Evolutionary conservation across 2,329 filamentous ascomycete species (phyloP).

Genomic region (Fusarium sororula): DNA sequence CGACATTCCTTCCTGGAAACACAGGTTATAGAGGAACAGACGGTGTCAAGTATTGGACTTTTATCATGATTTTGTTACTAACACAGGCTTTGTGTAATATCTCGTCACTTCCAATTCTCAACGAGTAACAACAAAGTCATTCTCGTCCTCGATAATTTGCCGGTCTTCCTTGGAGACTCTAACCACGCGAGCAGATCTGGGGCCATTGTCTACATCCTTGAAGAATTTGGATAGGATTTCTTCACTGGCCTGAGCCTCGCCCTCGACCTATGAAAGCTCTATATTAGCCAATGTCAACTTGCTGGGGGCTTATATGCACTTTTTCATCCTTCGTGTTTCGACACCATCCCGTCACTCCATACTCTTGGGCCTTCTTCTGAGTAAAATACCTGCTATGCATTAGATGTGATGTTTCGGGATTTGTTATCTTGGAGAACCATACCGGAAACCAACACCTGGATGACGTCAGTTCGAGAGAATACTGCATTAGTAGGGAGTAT

Average conservation of each 20-base stretch:
- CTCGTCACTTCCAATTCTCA: slow-evolving; percentile 27
- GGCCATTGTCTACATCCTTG: slow-evolving; percentile 78
- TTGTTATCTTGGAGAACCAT: slow-evolving; percentile 4
- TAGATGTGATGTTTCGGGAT: not conserved
- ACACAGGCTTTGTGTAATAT: not conserved
- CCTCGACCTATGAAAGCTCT: slow-evolving; percentile 73
- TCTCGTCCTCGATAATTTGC: slow-evolving; percentile 72
- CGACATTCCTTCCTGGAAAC: not conserved
- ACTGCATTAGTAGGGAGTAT: not conserved
- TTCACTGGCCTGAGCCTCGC: slow-evolving; percentile 83
- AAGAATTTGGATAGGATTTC: slow-evolving; percentile 74
- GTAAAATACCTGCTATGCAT: slow-evolving; percentile 60
- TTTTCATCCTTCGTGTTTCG: slow-evolving; percentile 66
- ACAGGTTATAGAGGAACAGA: not conserved
- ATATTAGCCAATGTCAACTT: not conserved
- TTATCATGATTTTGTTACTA: not conserved
- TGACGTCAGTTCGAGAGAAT: slow-evolving; percentile 41
- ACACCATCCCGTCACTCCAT: slow-evolving; percentile 68
- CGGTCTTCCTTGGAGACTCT: slow-evolving; percentile 77
- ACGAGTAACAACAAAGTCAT: slow-evolving; percentile 67
- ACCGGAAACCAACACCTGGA: slow-evolving; percentile 67
- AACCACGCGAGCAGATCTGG: slow-evolving; percentile 75
- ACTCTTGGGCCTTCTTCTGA: slow-evolving; percentile 59
- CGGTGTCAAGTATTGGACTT: not conserved
- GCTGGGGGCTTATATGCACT: slow-evolving; percentile 45